phyloP scores from a whole-genome alignment of 768 basidiomycete genomes.

The Pleurotus platypus region DNA sequence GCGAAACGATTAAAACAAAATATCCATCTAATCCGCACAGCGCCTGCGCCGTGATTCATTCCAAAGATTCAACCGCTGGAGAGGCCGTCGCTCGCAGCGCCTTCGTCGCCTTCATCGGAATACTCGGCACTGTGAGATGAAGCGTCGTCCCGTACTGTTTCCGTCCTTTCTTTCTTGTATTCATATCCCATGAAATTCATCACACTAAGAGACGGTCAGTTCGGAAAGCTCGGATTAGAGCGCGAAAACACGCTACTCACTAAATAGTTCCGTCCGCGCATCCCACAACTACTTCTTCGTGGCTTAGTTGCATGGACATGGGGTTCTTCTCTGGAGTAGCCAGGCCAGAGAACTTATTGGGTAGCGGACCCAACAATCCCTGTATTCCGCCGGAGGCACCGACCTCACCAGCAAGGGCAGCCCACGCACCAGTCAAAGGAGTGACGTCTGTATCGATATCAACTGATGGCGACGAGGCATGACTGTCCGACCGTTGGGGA shows the following conservation, averaged over 20 bases:
- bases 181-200: conserved; percentile 30
- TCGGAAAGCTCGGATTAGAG: background rate
- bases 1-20: background rate
- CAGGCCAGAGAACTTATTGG: conserved; percentile 70
- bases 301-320: conserved; percentile 90
- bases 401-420: conserved; percentile 46
- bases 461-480: conserved; percentile 32
- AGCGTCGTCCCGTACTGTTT: background rate
- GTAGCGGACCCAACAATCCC: conserved; percentile 61
- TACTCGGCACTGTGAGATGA: no score
- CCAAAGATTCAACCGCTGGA: background rate
- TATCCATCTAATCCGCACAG: conserved; percentile 5
- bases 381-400: conserved; percentile 38
- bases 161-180: conserved; percentile 15
- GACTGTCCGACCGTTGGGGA: conserved; percentile 9
- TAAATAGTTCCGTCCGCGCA: conserved; percentile 92
- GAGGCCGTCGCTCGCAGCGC: background rate
- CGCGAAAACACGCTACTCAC: conserved; percentile 41
- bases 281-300: conserved; percentile 88
- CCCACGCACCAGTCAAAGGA: conserved; percentile 75
- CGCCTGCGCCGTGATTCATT: background rate
- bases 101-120: background rate
- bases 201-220: conserved; percentile 18
- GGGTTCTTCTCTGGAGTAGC: conserved; percentile 91
- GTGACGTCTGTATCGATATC: conserved; percentile 65